These are phyloP conservation scores for Fusarium burgessii DNA, from an alignment of 2,329 filamentous ascomycete species.

Conservation along the genomic window DNA sequence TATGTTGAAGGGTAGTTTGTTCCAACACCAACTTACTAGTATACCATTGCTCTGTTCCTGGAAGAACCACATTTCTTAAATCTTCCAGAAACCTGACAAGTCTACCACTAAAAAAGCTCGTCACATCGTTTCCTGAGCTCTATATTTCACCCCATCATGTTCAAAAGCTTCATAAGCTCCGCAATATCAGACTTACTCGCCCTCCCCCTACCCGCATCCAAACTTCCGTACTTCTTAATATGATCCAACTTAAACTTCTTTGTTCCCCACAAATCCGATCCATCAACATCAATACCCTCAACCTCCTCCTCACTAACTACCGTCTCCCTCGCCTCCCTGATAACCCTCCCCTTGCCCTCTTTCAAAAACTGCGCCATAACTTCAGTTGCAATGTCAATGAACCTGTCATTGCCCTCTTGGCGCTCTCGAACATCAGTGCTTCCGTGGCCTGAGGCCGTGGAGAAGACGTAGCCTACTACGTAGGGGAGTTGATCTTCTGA, in stretches of 20 bases:
- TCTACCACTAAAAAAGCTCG: not conserved
- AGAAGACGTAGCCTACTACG: slow-evolving; percentile 50
- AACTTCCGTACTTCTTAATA: not conserved
- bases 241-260: not conserved
- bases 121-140: not conserved
- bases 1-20: not conserved
- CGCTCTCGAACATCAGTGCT: not conserved
- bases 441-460: slow-evolving; percentile 18
- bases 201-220: too few relatives aligned
- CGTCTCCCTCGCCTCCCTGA: not conserved
- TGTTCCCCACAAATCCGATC: not conserved
- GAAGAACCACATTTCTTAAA: too few relatives aligned
- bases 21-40: too few relatives aligned
- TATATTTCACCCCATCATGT: not conserved
- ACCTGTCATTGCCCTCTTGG: not conserved
- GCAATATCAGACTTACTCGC: not conserved
- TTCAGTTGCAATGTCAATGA: slow-evolving; percentile 3
- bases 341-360: not conserved
- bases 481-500: slow-evolving; percentile 9
- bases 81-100: not conserved
- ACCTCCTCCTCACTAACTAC: slow-evolving; percentile 5
- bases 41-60: not conserved
- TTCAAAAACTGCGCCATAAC: not conserved
- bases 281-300: not conserved
- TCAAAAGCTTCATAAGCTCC: not conserved